Evolutionary conservation across 441 rosid species (phyloP), one percentile per base, ranked within the genome.

Genomic region (Croton setiger): DNA sequence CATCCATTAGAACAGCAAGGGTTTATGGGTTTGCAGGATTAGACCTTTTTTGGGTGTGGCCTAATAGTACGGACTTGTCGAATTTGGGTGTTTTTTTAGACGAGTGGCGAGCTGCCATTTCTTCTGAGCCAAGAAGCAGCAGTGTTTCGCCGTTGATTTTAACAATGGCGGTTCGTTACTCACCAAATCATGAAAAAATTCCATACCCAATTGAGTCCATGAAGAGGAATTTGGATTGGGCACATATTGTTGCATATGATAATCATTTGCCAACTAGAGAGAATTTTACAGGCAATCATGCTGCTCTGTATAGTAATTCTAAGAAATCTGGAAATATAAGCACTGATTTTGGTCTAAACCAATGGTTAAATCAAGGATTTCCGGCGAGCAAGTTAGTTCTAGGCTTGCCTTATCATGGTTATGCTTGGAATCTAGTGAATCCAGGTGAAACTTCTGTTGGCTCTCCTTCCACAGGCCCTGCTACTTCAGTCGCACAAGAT

Each of bases 391-490:
- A 77, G 74, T 63, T 82, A 59, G 80, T 79, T 59, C 20, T 86
- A 59, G 86, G 88, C 8, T 66, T 86, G 71, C 84, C 87, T 23
- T 86, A 71, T 61, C 85, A 76, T 78, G 91, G 91, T 20, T 86
- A 76, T 60, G 84, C 82, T 1, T 82, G 87, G 87, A 67, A 3
- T 20, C 70, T 84, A 3, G 78, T 68, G 52, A 71, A 75, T 9
- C 70, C 75, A 4, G 44, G 57, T 21, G 72, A 78, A 0, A 62
- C 57, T 61, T 59, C 53, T 35, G 20, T 81, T 13, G 81, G 85
- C 27, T 67, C 80, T 47, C 74, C 70, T 0, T 79, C 85, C 31
- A 63, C 72, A 0, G 88, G 86, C 2, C 84, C 85, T 0, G 81
- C 55, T 12, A 27, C 31, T 27, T 27, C 31, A 27, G 0, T 64